Conservation (phyloP, 202 grass and related monocot genomes). For the Setaria italica region DNA sequence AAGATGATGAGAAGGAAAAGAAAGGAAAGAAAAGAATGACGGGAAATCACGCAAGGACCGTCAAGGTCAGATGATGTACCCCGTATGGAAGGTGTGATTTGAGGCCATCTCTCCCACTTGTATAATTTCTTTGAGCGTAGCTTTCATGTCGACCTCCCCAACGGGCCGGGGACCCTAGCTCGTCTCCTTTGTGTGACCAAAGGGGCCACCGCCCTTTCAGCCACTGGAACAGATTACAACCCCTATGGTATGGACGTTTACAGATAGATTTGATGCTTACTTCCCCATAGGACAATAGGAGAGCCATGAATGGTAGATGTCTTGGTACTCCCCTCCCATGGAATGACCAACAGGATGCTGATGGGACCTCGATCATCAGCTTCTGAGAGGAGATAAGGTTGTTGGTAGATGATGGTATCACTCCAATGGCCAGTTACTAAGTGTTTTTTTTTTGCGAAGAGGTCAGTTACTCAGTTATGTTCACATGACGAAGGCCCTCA, state of each 20-base stretch:
- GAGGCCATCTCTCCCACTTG: conserved; percentile 10
- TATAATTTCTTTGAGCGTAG: conserved; percentile 41
- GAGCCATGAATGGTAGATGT: background rate
- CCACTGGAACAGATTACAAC: conserved; percentile 48
- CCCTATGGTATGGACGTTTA: conserved; percentile 30
- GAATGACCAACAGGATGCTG: conserved; percentile 36
- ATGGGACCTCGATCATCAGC: conserved; percentile 17
- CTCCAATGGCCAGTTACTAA: background rate
- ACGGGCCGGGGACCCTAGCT: conserved; percentile 25
- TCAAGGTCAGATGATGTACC: background rate
- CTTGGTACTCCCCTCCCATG: background rate
- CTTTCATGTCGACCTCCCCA: conserved; percentile 45
- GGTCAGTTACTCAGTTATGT: no score
- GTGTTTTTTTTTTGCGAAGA: no score
- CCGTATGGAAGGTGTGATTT: background rate
- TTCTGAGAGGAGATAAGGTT: conserved; percentile 8
- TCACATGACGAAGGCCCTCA: no score
- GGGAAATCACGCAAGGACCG: background rate
- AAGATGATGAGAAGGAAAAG: background rate
- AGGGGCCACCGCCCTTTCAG: conserved; percentile 53
- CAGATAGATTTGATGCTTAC: background rate
- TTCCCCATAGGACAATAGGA: conserved; percentile 11
- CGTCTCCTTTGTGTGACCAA: conserved; percentile 34
- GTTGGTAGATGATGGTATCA: background rate
- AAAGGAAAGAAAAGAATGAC: background rate